Evolutionary conservation across 345 rosid species (phyloP).

Genomic region (Gynandropsis gynandra): DNA sequence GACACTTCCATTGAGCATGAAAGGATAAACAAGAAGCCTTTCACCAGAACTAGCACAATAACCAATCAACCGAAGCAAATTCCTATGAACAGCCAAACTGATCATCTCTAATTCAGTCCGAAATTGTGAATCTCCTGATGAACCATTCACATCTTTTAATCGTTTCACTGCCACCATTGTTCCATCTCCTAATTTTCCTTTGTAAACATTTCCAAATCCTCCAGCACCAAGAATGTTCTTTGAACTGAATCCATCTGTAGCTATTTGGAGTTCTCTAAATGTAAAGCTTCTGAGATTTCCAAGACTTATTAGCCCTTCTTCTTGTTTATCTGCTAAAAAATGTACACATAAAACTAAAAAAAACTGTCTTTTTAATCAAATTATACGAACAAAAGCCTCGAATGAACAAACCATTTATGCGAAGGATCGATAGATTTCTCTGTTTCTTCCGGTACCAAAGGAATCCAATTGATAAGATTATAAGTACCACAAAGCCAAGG

Average conservation of each 20-base stretch:
- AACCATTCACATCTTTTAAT: conserved; percentile 66
- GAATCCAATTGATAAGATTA: conserved; percentile 36
- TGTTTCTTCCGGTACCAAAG: conserved; percentile 50
- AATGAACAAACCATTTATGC: conserved; percentile 43
- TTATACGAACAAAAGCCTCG: background rate
- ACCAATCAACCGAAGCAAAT: conserved; percentile 70
- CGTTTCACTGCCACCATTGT: conserved; percentile 78
- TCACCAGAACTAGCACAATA: conserved; percentile 66
- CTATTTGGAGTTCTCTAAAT: conserved; percentile 70
- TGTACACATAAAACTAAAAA: background rate
- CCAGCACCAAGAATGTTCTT: conserved; percentile 87
- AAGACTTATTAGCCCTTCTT: conserved; percentile 53
- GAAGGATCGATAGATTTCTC: conserved; percentile 35
- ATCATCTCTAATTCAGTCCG: conserved; percentile 89
- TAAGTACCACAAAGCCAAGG: conserved; percentile 39
- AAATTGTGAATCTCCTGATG: conserved; percentile 79
- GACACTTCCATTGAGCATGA: conserved; percentile 93
- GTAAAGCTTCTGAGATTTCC: conserved; percentile 77
- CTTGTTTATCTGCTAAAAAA: conserved; percentile 47
- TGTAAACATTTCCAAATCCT: conserved; percentile 93
- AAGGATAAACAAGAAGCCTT: conserved; percentile 86
- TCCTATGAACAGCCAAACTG: conserved; percentile 90
- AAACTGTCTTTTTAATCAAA: conserved; percentile 2
- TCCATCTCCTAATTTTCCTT: conserved; percentile 79
- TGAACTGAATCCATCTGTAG: conserved; percentile 73